Conservation (phyloP, 2,329 filamentous ascomycete species). For the Penicillium digitatum region DNA sequence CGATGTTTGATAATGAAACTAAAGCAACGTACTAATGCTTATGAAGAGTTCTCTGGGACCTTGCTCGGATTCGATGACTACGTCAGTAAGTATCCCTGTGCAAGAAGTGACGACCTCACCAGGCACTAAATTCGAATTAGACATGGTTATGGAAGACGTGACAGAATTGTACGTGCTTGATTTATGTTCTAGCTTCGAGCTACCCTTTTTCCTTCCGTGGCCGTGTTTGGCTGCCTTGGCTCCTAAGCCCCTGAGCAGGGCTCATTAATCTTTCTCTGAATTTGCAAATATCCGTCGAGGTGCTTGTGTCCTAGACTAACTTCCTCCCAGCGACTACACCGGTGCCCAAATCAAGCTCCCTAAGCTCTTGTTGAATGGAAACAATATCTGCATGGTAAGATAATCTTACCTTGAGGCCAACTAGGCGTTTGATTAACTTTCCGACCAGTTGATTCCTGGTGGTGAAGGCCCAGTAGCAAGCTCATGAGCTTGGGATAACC, state of each 20-base stretch:
- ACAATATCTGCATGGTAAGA: slow-evolving; percentile 97
- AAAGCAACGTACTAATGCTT: slow-evolving; percentile 11
- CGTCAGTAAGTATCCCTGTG: slow-evolving; percentile 72
- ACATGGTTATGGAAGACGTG: slow-evolving; percentile 97
- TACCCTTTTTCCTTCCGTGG: background rate
- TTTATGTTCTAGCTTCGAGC: background rate
- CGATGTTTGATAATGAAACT: background rate
- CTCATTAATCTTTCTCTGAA: background rate
- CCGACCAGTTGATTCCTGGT: slow-evolving; percentile 66
- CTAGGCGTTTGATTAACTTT: slow-evolving; percentile 5
- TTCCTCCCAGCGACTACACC: slow-evolving; percentile 69
- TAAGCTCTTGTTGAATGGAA: slow-evolving; percentile 94
- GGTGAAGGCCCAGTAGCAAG: slow-evolving; percentile 62
- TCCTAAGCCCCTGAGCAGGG: background rate
- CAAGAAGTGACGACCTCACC: slow-evolving; percentile 5
- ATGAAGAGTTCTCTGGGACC: slow-evolving; percentile 86
- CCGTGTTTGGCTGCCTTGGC: background rate
- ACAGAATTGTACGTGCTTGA: slow-evolving; percentile 74
- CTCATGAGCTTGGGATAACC: slow-evolving; percentile 19
- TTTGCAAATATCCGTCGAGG: background rate
- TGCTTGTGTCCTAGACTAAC: slow-evolving; percentile 15
- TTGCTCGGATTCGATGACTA: slow-evolving; percentile 97
- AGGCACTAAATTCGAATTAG: slow-evolving; percentile 46
- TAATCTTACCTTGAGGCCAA: background rate
- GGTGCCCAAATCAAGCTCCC: slow-evolving; percentile 83